Evolutionary conservation across 192 early-diverging fungal genomes (phyloP).

Genomic region (Glomus cerebriforme): DNA sequence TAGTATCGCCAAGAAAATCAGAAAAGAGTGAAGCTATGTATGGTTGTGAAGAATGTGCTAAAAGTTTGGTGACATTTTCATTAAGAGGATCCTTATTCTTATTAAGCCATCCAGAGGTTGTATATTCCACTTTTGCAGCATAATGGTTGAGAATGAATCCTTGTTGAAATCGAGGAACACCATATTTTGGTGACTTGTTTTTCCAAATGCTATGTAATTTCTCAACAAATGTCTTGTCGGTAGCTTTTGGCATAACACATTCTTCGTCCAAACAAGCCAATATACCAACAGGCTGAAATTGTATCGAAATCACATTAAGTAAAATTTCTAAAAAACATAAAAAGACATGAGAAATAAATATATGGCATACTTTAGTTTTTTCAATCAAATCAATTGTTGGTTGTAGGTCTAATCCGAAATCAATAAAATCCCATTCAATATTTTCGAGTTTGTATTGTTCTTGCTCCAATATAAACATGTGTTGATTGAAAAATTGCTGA

Average conservation of each 20-base stretch:
- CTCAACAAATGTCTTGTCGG: constrained; percentile 92
- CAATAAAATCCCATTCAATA: constrained; percentile 98
- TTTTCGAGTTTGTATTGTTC: constrained; percentile 96
- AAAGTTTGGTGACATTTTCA: constrained; percentile 85
- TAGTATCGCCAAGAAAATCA: constrained; percentile 68
- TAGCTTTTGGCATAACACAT: constrained; percentile 96
- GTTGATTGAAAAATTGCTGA: constrained; percentile 99
- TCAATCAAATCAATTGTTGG: constrained; percentile 99
- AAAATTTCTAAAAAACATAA: not conserved
- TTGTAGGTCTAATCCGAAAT: constrained; percentile 96
- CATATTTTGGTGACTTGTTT: constrained; percentile 85
- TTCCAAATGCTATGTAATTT: constrained; percentile 92
- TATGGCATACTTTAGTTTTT: constrained; percentile 76
- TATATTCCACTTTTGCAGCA: constrained; percentile 95
- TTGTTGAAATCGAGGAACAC: constrained; percentile 79
- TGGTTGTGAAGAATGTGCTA: constrained; percentile 80
- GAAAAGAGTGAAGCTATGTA: constrained; percentile 81
- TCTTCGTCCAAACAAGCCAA: constrained; percentile 96
- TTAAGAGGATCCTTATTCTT: constrained; percentile 99
- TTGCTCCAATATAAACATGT: constrained; percentile 99
- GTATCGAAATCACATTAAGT: not conserved
- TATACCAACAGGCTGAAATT: constrained; percentile 82
- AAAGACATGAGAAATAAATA: not conserved
- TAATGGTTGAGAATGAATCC: constrained; percentile 94
- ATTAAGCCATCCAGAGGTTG: constrained; percentile 88